Percentiles rank a stretch among this genome's conserved stretches.
Conservation (phyloP, 495 filamentous ascomycete genomes). For the Penicillium canescens region DNA sequence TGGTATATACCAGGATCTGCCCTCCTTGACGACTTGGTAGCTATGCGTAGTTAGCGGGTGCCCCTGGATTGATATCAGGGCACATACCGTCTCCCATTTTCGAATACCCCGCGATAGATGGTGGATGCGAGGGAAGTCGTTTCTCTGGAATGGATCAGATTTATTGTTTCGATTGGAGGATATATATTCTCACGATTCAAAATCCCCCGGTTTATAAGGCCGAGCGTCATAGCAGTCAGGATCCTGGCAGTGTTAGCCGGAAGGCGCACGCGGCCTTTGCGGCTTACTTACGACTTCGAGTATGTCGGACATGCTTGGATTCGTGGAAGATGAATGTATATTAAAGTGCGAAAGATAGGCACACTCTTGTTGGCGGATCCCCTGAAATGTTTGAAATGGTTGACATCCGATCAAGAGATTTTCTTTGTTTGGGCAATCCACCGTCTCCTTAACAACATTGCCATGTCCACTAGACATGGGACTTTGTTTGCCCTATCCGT, state of each 20-base stretch:
- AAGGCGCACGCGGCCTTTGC: no score
- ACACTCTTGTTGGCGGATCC: no score
- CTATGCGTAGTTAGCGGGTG: neutral
- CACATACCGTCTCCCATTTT: constrained; percentile 16
- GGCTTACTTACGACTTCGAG: no score
- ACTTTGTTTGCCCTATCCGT: no score
- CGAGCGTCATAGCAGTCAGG: constrained; percentile 2
- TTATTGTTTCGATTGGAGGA: neutral
- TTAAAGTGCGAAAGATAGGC: no score
- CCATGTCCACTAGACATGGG: no score
- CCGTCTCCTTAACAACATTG: no score
- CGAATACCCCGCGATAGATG: constrained; percentile 6
- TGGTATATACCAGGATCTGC: constrained; percentile 4
- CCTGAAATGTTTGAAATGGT: no score
- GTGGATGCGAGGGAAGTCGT: constrained; percentile 8
- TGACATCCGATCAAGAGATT: no score
- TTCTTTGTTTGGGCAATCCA: no score
- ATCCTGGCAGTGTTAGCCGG: neutral
- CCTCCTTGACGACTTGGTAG: constrained; percentile 7
- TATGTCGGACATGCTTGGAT: no score
- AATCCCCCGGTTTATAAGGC: neutral
- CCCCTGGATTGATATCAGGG: neutral
- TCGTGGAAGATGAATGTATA: no score
- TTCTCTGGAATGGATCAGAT: neutral
- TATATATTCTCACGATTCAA: constrained; percentile 3